Conservation (phyloP, 2,329 filamentous ascomycete genomes). For the Beauveria sp. region DNA sequence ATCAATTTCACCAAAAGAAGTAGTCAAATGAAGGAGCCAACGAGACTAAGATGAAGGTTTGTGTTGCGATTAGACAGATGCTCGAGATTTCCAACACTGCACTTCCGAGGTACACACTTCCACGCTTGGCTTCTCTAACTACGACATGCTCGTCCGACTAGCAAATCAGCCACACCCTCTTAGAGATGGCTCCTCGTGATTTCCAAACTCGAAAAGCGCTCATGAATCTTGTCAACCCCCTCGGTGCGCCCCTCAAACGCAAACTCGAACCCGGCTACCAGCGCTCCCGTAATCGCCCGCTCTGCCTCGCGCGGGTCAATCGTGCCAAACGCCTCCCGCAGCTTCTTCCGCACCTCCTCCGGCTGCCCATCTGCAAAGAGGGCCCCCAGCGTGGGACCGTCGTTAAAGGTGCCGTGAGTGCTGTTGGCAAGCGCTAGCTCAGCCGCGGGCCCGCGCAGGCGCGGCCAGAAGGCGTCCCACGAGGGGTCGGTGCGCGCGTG, state of each 20-base stretch:
- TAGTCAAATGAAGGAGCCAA: too few species aligned
- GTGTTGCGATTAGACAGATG: too few species aligned
- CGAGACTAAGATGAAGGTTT: too few species aligned
- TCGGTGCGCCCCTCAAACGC: neutral
- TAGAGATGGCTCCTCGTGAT: constrained; percentile 2
- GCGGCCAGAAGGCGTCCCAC: constrained; percentile 15
- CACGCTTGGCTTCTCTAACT: neutral
- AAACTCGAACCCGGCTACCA: constrained; percentile 3
- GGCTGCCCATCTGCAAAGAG: constrained; percentile 6
- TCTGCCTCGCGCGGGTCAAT: neutral
- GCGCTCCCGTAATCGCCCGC: neutral
- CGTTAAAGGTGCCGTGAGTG: constrained; percentile 17
- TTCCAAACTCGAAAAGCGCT: neutral
- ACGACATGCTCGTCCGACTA: neutral
- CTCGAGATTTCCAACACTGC: too few species aligned
- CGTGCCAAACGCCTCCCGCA: neutral
- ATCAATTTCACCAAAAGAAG: too few species aligned
- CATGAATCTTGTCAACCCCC: neutral
- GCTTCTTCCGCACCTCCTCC: neutral
- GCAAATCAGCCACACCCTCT: neutral
- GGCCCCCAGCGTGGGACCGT: constrained; percentile 11
- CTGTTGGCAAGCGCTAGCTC: constrained; percentile 15
- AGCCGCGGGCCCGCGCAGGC: constrained; percentile 13
- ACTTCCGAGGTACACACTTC: too few species aligned
- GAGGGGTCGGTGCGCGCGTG: constrained; percentile 15